These are phyloP conservation scores for Acer saccharum DNA, from an alignment of 345 rosid species.

Conservation along the genomic window DNA sequence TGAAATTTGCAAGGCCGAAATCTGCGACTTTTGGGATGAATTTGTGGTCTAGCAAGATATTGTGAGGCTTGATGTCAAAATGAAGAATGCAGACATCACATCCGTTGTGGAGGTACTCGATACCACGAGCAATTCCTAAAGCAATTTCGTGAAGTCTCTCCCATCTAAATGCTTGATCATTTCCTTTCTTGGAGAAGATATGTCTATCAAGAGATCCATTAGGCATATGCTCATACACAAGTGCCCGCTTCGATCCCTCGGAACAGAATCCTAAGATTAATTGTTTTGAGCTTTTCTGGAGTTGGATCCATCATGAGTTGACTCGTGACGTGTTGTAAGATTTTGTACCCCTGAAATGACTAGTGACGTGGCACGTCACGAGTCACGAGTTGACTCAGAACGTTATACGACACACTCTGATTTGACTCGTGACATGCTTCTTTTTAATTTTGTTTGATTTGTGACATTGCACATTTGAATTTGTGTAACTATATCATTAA, in stretches of 20 bases:
- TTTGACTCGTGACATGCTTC: no score
- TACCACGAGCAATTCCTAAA: conserved; percentile 30
- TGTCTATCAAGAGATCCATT: conserved; percentile 19
- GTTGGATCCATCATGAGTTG: no score
- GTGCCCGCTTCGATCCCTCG: neutral
- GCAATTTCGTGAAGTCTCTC: conserved; percentile 19
- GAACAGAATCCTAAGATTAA: conserved; percentile 12
- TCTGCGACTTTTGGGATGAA: conserved; percentile 34
- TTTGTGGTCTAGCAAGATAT: conserved; percentile 28
- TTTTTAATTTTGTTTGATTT: no score
- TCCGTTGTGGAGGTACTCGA: conserved; percentile 30
- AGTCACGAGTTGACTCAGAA: no score
- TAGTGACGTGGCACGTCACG: no score
- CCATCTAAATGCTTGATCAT: neutral
- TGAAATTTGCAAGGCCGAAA: conserved; percentile 30
- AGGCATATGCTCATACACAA: conserved; percentile 16
- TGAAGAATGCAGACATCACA: conserved; percentile 32
- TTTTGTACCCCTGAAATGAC: no score
- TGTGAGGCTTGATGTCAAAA: conserved; percentile 36
- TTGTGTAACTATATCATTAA: no score
- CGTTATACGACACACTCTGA: no score
- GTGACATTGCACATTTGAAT: no score
- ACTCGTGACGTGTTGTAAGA: no score
- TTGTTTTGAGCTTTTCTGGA: no score
- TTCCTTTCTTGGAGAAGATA: neutral